Base-by-base conservation (phyloP, 2,329 filamentous ascomycete genomes). In the Penicillium thymicola region DNA sequence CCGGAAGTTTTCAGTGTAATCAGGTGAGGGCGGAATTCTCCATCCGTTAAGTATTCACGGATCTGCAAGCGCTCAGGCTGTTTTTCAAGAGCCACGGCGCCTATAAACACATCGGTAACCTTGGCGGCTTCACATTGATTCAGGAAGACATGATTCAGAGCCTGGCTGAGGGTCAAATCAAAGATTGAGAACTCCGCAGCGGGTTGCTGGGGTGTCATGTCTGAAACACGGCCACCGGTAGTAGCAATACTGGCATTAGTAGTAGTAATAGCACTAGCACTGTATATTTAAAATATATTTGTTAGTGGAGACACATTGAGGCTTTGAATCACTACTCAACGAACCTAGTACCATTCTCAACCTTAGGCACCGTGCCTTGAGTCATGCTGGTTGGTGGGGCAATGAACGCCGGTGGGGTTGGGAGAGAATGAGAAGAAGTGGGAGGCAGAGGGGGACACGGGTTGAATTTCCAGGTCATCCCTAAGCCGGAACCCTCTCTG, bases 11-110 rank as follows among this genome's bases (percentile, higher is more conserved):
- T 54, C 1, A 57, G 49, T 4, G 51, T 48, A 6, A 60, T 50
- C 1, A 60, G 41, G 9, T 40, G 51, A 21, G 59, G 61, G 4
- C 4, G 11, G 23, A 57, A 65, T 7, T 63, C 59, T 1, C 38
- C n/a, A 2, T 40, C 37, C 0, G 16, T 25, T 1, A 59, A 14
- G 28, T 54, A 63, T 3, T 57, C 59, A 6, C 41, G 47, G 2
- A 61, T 55, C 4, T 58, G 51, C 0, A 40, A 9, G 6, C 34
- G 52, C 14, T 57, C 58, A 0, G 55, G 53, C 16, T 48, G 27
- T 3, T 16, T 13, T 5, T 51, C 45, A 1, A 50, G 16, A 5
- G 42, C 11, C 4, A 55, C 16, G 2, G 45, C 21, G 1, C 47
- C 43, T 0, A 34, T n/a, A 5, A 62, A 59, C 2, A 61, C 28